A percentile compares a stretch with the other conserved stretches of the same genome.
Evolutionary conservation across 495 filamentous ascomycete genomes (phyloP).

Genomic region (Hyaloscypha bicolor): DNA sequence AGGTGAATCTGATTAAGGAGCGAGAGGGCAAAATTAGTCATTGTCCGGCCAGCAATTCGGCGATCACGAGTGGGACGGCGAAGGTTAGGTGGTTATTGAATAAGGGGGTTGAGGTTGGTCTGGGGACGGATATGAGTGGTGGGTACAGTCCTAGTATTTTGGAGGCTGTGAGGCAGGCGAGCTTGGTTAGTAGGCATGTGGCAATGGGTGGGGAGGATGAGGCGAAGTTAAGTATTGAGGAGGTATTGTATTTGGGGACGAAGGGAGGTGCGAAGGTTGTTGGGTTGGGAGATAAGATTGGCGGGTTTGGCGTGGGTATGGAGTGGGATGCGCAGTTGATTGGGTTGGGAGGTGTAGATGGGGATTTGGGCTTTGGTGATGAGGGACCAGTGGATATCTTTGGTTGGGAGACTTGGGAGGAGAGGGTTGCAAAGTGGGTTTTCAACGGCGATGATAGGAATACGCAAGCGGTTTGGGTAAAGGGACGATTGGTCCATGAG

Average conservation of each 20-base stretch:
- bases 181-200: conserved; percentile 70
- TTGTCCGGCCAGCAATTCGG: conserved; percentile 84
- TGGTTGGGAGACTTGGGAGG: conserved; percentile 79
- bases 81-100: conserved; percentile 73
- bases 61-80: conserved; percentile 73
- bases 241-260: conserved; percentile 86
- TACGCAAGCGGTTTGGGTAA: conserved; percentile 78
- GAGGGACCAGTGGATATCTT: conserved; percentile 72
- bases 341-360: conserved; percentile 50
- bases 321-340: conserved; percentile 87
- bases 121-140: conserved; percentile 89
- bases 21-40: conserved; percentile 72
- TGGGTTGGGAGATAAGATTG: conserved; percentile 67
- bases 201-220: conserved; percentile 46
- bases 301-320: conserved; percentile 82
- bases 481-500: conserved; percentile 73
- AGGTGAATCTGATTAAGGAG: conserved; percentile 61
- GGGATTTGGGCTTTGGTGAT: conserved; percentile 37
- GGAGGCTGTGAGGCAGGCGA: conserved; percentile 76
- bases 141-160: conserved; percentile 81
- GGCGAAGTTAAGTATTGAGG: conserved; percentile 73
- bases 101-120: conserved; percentile 72
- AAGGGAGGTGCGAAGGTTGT: conserved; percentile 77
- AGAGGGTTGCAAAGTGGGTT: conserved; percentile 85
- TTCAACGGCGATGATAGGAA: conserved; percentile 87